phyloP scores from a whole-genome alignment of 129 eudicot species.

The Deinandra increscens region DNA sequence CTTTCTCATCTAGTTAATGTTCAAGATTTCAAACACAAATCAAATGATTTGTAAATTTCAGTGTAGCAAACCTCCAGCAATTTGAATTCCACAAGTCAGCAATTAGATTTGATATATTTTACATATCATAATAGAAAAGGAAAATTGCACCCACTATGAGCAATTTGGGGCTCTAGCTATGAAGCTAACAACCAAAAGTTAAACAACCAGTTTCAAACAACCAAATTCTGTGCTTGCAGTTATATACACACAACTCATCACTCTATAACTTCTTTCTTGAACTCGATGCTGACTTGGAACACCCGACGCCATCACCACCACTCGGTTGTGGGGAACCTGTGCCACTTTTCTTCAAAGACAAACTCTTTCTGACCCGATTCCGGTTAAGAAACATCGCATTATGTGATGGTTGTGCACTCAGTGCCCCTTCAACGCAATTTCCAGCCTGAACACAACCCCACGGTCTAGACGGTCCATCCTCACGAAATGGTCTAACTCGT shows the following conservation, averaged over 20 bases:
- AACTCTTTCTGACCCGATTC: constrained; percentile 46
- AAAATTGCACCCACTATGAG: constrained; percentile 24
- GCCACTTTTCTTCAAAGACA: constrained; percentile 47
- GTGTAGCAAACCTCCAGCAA: neutral
- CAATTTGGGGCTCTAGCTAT: constrained; percentile 24
- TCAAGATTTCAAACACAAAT: neutral
- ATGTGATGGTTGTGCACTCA: constrained; percentile 51
- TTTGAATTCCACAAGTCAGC: constrained; percentile 20
- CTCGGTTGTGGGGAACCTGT: constrained; percentile 44
- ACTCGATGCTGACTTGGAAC: constrained; percentile 46
- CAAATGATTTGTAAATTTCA: too few species aligned
- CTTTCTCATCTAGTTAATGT: neutral
- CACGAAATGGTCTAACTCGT: constrained; percentile 49
- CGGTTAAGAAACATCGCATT: constrained; percentile 58
- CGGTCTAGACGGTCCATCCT: constrained; percentile 62
- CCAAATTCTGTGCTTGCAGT: constrained; percentile 17
- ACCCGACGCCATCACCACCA: constrained; percentile 54
- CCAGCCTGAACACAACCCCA: constrained; percentile 84
- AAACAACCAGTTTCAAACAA: constrained; percentile 17
- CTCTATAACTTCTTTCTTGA: constrained; percentile 43
- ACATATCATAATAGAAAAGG: constrained; percentile 6
- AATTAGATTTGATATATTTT: constrained; percentile 20
- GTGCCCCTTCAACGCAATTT: constrained; percentile 76
- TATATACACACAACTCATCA: constrained; percentile 25
- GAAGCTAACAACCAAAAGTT: constrained; percentile 19